phyloP scores from a whole-genome alignment of 169 alveolate species.

The Plasmodium adleri region DNA sequence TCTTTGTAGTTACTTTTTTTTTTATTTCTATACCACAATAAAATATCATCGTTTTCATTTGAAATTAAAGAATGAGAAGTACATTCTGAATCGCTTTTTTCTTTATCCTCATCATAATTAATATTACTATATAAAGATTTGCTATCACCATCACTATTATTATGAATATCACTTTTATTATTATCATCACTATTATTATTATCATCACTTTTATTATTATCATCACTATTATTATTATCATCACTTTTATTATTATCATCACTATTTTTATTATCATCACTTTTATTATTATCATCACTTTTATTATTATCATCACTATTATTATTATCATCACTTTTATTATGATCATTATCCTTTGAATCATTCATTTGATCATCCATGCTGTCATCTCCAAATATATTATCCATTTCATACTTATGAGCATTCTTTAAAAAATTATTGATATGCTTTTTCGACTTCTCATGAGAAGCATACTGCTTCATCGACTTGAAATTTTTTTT shows the following conservation, averaged over 20 bases:
- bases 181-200: no score
- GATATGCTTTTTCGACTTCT: slow-evolving; percentile 83
- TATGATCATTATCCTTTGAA: not conserved
- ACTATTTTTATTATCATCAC: not conserved
- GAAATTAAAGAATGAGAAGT: not conserved
- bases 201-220: not conserved
- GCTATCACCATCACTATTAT: no score
- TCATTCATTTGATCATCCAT: not conserved
- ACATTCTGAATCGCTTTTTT: not conserved
- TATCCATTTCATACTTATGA: not conserved
- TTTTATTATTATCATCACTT: not conserved
- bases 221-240: not conserved
- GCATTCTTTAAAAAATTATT: slow-evolving; percentile 59
- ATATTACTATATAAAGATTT: not conserved
- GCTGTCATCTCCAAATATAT: slow-evolving; percentile 28
- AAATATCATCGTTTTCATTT: slow-evolving; percentile 25
- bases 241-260: not conserved
- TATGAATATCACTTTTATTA: no score
- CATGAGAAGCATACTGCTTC: slow-evolving; percentile 81
- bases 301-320: not conserved
- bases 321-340: not conserved
- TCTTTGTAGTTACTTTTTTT: slow-evolving; percentile 8
- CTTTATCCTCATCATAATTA: not conserved
- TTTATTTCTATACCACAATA: slow-evolving; percentile 12
- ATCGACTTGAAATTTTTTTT: slow-evolving; percentile 81